Percentiles rank a stretch among this genome's conserved stretches.
Evolutionary conservation across 208 protist genomes (phyloP).

Genomic region (Wallacemonas rigidus): DNA sequence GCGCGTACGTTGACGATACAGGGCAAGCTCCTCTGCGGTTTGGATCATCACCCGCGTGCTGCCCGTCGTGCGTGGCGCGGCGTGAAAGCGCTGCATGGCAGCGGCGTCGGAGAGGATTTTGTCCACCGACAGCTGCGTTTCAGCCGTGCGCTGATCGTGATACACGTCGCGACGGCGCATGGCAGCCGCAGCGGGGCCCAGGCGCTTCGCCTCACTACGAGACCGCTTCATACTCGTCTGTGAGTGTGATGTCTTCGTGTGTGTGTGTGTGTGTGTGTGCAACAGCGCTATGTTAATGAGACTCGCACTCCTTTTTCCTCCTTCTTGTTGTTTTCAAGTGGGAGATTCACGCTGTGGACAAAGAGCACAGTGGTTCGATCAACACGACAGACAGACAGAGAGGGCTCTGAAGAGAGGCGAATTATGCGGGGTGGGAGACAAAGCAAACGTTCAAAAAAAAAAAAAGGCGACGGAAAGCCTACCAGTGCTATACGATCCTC

Average conservation of each 20-base stretch:
- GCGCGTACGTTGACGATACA: conserved; percentile 94
- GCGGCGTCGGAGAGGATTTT: conserved; percentile 97
- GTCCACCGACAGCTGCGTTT: conserved; percentile 96
- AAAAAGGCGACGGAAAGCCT: not conserved
- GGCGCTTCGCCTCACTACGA: conserved; percentile 30
- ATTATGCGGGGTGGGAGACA: not conserved
- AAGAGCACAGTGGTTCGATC: no score
- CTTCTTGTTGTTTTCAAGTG: no score
- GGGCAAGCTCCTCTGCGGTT: conserved; percentile 93
- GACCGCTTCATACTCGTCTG: conserved; percentile 59
- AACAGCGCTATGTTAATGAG: not conserved
- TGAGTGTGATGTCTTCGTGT: not conserved
- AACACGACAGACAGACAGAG: no score
- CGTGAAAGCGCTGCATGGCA: conserved; percentile 91
- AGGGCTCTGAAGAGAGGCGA: no score
- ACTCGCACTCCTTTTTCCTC: not conserved
- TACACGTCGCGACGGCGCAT: conserved; percentile 65
- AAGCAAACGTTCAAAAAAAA: conserved; percentile 14
- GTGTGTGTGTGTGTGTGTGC: not conserved
- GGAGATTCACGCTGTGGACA: no score
- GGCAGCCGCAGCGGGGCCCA: conserved; percentile 79
- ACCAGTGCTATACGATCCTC: not conserved
- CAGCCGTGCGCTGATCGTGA: conserved; percentile 67
- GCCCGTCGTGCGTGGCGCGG: conserved; percentile 38
- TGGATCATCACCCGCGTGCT: conserved; percentile 94